Evolutionary conservation across 179 eudicot genomes (phyloP).

Genomic region (Heliamphora pulchella): DNA sequence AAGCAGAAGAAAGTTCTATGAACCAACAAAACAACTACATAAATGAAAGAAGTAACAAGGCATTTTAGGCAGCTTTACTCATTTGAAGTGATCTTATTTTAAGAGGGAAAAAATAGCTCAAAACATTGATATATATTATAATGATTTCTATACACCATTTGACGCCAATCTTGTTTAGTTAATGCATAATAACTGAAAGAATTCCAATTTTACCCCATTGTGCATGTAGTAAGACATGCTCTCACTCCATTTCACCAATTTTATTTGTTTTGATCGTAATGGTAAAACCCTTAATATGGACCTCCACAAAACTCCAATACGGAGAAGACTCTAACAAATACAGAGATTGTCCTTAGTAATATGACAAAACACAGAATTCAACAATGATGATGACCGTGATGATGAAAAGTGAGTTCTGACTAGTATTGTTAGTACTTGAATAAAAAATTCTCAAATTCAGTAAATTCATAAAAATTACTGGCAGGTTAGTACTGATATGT

Average conservation of each 20-base stretch:
- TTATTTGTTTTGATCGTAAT: neutral
- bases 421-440: neutral
- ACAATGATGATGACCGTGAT: neutral
- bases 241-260: neutral
- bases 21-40: no score
- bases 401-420: neutral
- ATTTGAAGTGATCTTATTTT: no score
- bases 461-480: no score
- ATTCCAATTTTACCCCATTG: no score
- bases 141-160: no score
- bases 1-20: neutral
- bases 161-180: no score
- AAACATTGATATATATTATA: no score
- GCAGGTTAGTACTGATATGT: no score
- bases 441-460: neutral
- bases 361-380: neutral
- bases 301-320: neutral
- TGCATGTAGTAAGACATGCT: neutral
- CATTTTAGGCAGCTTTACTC: no score
- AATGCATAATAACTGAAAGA: no score
- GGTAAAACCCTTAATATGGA: slow-evolving; percentile 1
- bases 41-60: no score
- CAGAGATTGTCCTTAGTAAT: neutral
- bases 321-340: neutral
- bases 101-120: no score